Evolutionary conservation across 176 grass and related monocot genomes (phyloP), one percentile per base, ranked within the genome.

Genomic region (Chloris gayana): DNA sequence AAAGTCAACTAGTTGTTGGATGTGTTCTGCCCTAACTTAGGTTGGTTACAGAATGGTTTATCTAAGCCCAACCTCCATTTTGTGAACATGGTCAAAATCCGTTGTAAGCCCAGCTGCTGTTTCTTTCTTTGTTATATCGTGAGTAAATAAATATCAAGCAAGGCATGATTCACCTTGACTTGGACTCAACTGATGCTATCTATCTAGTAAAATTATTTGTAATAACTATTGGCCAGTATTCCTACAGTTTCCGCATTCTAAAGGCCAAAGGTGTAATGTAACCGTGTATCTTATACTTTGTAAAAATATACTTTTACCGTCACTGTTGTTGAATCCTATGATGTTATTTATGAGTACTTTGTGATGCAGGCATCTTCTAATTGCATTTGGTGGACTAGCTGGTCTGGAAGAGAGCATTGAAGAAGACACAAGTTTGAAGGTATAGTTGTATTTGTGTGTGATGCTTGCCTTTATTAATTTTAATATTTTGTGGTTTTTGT

Each of bases 321-420:
- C 9, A 62, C 70, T 46, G 50, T 56, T 44, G 2, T 53, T 60
- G 27, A 37, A 67, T 26, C 56, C 13, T 31, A 37, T 75, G 9
- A 41, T 44, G 33, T 64, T 50, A 54, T 47, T 84, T 75, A 84
- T 44, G 39, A 53, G 69, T 7, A 31, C 45, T 75, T 75, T 7
- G n/a, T 72, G 67, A 66, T 81, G 42, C 85, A 95, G 96, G 82
- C 96, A 98, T 73, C 92, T 98, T 80, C 80, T 95, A 30, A 98
- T 95, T 82, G 92, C 83, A 14, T 95, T 98, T 74, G 96, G 92
- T 68, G 96, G 96, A 61, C 81, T 98, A 75, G 90, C 89, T 73
- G 96, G 96, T 80, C 86, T 98, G 86, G 96, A 98, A 88, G 96
- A 95, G 78, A 93, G 88, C 76, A 89, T 98, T n/a, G 92, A 98